These are phyloP conservation scores for Apiotrichum gamsii DNA, from an alignment of 1,284 basidiomycete species.

Conservation along the genomic window DNA sequence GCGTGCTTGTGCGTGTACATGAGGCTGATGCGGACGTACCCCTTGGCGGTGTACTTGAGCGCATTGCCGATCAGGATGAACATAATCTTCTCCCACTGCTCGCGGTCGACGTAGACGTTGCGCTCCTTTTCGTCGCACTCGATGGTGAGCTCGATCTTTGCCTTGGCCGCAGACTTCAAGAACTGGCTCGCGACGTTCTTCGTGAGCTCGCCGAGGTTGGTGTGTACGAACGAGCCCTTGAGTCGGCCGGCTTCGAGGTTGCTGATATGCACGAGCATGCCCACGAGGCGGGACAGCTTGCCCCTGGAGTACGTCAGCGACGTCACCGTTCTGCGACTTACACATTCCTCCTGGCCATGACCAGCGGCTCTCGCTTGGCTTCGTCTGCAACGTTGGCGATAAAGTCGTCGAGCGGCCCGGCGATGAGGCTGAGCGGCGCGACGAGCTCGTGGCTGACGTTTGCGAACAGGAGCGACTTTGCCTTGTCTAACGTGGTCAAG, in stretches of 20 bases:
- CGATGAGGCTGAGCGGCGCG: conserved; percentile 47
- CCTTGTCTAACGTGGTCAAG: conserved; percentile 45
- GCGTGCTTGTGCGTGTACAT: conserved; percentile 15
- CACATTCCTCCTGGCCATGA: conserved; percentile 43
- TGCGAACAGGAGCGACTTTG: conserved; percentile 43
- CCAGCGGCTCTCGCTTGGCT: conserved; percentile 35
- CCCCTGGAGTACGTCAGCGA: conserved; percentile 13
- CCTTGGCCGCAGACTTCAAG: conserved; percentile 32
- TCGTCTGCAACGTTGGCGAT: conserved; percentile 28
- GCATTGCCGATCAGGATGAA: conserved; percentile 43
- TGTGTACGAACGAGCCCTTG: conserved; percentile 42
- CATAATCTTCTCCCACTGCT: conserved; percentile 50
- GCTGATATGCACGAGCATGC: conserved; percentile 44
- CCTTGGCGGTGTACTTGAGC: conserved; percentile 15
- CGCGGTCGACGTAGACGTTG: conserved; percentile 44
- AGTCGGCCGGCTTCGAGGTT: conserved; percentile 42
- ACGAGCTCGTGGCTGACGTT: conserved; percentile 46
- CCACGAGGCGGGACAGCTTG: conserved; percentile 39
- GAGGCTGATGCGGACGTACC: conserved; percentile 1
- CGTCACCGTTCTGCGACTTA: neutral
- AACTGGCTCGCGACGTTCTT: conserved; percentile 48
- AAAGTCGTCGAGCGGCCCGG: conserved; percentile 39
- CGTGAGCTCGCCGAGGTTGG: conserved; percentile 44
- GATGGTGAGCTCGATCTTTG: conserved; percentile 38
- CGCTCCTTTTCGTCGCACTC: conserved; percentile 38